phyloP scores from a whole-genome alignment of 2,329 filamentous ascomycete species.

The Orbilia ellipsospora region DNA sequence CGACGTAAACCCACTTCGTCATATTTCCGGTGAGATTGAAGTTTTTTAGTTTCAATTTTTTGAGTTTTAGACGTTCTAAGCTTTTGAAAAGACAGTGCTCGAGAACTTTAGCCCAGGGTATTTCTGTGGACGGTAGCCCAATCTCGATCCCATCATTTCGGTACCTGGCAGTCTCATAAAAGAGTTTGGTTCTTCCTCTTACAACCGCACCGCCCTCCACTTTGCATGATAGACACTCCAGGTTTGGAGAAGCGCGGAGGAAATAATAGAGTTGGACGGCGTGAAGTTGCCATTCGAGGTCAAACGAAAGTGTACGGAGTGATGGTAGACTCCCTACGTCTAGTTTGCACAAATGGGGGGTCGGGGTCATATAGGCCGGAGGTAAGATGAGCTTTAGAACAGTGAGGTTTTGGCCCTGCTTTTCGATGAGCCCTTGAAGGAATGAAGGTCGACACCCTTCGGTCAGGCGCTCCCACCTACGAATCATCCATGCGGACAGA shows the following conservation, averaged over 20 bases:
- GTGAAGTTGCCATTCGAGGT: background rate
- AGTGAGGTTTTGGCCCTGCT: background rate
- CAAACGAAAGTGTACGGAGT: background rate
- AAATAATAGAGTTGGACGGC: background rate
- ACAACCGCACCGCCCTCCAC: background rate
- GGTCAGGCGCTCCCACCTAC: background rate
- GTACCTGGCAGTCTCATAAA: background rate
- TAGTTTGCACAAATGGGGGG: background rate
- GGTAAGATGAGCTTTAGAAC: background rate
- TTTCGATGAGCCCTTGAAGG: background rate
- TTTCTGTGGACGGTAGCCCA: background rate
- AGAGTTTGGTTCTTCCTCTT: no score
- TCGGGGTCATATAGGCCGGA: background rate
- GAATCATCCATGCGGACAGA: background rate
- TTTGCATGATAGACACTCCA: background rate
- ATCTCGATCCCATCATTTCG: background rate
- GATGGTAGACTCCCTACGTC: background rate
- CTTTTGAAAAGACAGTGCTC: conserved; percentile 18
- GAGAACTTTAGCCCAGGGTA: background rate
- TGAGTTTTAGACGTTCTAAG: conserved; percentile 7
- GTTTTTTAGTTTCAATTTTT: background rate
- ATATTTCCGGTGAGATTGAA: background rate
- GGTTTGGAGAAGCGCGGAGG: background rate
- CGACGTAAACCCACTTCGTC: background rate
- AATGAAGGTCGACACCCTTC: background rate